phyloP scores from a whole-genome alignment of 495 filamentous ascomycete species.

The Hypoxylon trugodes region DNA sequence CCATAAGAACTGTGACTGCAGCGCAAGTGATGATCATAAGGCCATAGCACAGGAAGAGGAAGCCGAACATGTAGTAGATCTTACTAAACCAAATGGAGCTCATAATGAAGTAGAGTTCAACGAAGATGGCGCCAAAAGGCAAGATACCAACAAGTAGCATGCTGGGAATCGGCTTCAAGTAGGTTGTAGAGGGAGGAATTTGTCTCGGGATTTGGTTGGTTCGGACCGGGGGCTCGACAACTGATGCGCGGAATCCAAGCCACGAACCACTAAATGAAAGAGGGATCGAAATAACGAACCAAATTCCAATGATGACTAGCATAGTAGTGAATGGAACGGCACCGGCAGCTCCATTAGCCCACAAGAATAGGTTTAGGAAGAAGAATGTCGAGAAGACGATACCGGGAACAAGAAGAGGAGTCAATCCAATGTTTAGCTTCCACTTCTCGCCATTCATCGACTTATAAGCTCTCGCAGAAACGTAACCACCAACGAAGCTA shows the following conservation, averaged over 20 bases:
- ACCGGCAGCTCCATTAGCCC: conserved; percentile 87
- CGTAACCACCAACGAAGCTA: conserved; percentile 91
- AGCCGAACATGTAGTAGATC: conserved; percentile 99
- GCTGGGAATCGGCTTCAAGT: conserved; percentile 83
- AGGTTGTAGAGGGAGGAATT: conserved; percentile 82
- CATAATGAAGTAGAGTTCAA: conserved; percentile 99
- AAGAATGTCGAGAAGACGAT: conserved; percentile 92
- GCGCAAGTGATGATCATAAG: conserved; percentile 97
- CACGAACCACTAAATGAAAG: conserved; percentile 90
- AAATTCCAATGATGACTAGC: conserved; percentile 90
- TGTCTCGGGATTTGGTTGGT: conserved; percentile 98
- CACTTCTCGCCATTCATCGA: conserved; percentile 88
- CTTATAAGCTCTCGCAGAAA: conserved; percentile 90
- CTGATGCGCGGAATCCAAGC: conserved; percentile 78
- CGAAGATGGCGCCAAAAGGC: conserved; percentile 95
- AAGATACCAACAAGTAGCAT: conserved; percentile 90
- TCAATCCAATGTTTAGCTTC: conserved; percentile 92
- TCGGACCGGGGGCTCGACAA: conserved; percentile 80
- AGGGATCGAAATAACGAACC: conserved; percentile 95
- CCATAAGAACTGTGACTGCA: conserved; percentile 87
- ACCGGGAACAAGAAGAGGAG: conserved; percentile 83
- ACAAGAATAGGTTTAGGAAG: conserved; percentile 93
- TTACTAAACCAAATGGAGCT: conserved; percentile 96
- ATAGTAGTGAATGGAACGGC: conserved; percentile 97
- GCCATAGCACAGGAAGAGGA: conserved; percentile 96